phyloP scores from a whole-genome alignment of 2,329 filamentous ascomycete genomes.

The Ophioceras dolichostomum region DNA sequence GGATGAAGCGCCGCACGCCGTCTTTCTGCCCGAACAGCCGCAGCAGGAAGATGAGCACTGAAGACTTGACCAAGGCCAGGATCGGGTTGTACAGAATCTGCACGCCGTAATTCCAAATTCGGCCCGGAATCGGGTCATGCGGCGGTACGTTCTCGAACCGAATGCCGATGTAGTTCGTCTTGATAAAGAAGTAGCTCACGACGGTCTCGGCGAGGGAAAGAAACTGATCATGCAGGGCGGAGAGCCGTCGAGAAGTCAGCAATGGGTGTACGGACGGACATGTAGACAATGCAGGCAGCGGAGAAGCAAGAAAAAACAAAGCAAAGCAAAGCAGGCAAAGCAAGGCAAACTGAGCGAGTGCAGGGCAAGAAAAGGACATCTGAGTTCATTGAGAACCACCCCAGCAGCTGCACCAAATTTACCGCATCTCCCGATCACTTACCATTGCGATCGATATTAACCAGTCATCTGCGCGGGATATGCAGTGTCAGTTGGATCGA shows the following conservation, averaged over 20 bases:
- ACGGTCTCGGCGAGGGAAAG: slow-evolving; percentile 15
- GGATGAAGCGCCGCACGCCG: slow-evolving; percentile 14
- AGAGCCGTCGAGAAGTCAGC: no score
- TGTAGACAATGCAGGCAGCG: no score
- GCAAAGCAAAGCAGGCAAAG: no score
- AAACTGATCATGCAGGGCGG: slow-evolving; percentile 7
- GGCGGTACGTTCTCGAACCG: slow-evolving; percentile 9
- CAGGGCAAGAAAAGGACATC: no score
- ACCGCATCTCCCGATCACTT: background rate
- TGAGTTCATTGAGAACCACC: no score
- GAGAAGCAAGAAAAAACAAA: no score
- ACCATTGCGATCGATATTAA: slow-evolving; percentile 17
- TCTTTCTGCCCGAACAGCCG: slow-evolving; percentile 17
- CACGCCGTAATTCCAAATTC: slow-evolving; percentile 18
- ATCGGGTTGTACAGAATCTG: slow-evolving; percentile 23
- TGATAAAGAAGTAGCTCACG: slow-evolving; percentile 18
- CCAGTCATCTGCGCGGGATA: no score
- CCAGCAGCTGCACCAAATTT: no score
- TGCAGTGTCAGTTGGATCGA: no score
- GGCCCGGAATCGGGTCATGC: slow-evolving; percentile 12
- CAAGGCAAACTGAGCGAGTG: no score
- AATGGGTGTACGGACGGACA: no score
- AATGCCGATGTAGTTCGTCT: slow-evolving; percentile 17
- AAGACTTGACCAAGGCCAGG: slow-evolving; percentile 19
- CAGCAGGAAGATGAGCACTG: slow-evolving; percentile 17